Evolutionary conservation across 2,329 filamentous ascomycete species (phyloP), one percentile per base, ranked within the genome.

Genomic region (Botrytis cinerea): DNA sequence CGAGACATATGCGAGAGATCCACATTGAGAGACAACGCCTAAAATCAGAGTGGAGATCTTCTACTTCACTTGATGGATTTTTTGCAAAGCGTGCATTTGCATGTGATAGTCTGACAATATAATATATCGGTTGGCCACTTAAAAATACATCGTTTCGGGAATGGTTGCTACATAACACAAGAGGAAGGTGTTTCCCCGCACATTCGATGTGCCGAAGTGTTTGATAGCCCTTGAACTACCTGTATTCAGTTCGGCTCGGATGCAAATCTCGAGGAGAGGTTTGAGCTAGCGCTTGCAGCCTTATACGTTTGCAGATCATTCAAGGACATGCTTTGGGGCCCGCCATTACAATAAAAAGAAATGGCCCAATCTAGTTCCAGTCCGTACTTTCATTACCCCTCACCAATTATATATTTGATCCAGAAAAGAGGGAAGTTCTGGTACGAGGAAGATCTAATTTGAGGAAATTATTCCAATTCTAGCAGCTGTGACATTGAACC

Each of bases 271-370:
- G 48, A 51, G 25, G 25, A 51, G 48, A 25, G 48, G 48, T 46
- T 32, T 22, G 20, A 67, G 46, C 22, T 51, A 54, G 64, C 46
- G 48, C 64, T 68, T 68, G 64, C 64, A 68, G 64, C 48, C 64
- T 68, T 57, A 54, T 43, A 43, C 12, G 10, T 40, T 20, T 45
- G 40, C 25, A n/a, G 38, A 28, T 40, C 40, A 6, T 63, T 28
- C 9, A 28, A 63, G 61, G 40, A 28, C 14, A 43, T 8, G 22
- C 14, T 2, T 63, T 2, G 16, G 10, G 32, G 46, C 22, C 48
- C 5, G 48, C 25, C 10, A 67, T 32, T 66, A 32, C 43, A 66
- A 22, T 14, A 10, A n/a, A 38, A 40, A 20, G 46, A 40, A 7
- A 22, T 28, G 25, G 45, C 25, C 18, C 32, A 28, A 46, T 43